Conservation (phyloP, 139 green algal species). For the Klebsormidium nitens region DNA sequence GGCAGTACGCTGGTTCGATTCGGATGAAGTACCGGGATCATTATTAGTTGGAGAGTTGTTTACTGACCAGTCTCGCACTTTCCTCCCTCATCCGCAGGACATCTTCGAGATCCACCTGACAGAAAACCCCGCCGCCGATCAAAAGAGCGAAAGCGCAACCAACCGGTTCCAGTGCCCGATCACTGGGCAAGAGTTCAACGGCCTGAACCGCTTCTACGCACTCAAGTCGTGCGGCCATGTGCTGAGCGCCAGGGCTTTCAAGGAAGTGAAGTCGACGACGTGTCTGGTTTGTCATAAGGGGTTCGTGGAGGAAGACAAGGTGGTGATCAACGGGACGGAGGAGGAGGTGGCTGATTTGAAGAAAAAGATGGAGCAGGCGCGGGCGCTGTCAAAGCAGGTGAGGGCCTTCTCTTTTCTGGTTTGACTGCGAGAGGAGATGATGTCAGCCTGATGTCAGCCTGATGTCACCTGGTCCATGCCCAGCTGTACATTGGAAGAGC, state of each 20-base stretch:
- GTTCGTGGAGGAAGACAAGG: slow-evolving; percentile 18
- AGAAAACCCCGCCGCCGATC: slow-evolving; percentile 27
- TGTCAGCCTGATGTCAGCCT: neutral
- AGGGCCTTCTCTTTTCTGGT: neutral
- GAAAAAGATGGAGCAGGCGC: slow-evolving; percentile 17
- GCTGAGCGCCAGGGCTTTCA: slow-evolving; percentile 40
- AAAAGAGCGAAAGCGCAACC: neutral
- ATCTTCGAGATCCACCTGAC: slow-evolving; percentile 37
- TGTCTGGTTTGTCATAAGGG: slow-evolving; percentile 34
- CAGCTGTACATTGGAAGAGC: neutral
- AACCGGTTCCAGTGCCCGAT: slow-evolving; percentile 38
- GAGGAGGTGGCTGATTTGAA: slow-evolving; percentile 32
- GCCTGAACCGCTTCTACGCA: slow-evolving; percentile 33
- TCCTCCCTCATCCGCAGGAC: slow-evolving; percentile 29
- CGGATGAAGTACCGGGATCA: too few species aligned
- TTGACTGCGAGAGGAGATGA: neutral
- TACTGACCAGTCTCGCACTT: too few species aligned
- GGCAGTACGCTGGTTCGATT: too few species aligned
- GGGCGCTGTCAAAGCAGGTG: neutral
- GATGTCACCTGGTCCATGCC: neutral
- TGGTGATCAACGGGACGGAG: slow-evolving; percentile 40
- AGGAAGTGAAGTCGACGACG: slow-evolving; percentile 18
- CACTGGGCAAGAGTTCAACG: slow-evolving; percentile 45
- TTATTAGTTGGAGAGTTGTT: too few species aligned
- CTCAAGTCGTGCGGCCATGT: slow-evolving; percentile 36